Evolutionary conservation across 1,284 basidiomycete genomes (phyloP).

Genomic region (Ganoderma lingzhi): DNA sequence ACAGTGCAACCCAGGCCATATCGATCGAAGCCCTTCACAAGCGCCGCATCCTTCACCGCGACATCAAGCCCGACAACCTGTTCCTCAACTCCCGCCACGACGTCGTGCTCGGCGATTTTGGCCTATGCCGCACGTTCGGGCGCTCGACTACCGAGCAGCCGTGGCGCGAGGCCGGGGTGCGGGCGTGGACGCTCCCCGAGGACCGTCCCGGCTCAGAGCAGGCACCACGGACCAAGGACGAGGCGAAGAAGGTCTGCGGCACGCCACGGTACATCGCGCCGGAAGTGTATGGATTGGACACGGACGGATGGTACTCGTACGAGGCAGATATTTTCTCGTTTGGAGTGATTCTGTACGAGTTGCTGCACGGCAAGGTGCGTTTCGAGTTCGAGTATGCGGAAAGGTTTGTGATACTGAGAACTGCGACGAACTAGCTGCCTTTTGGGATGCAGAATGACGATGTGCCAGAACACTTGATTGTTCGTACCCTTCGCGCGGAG

Average conservation of each 20-base stretch:
- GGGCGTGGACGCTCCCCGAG: constrained; percentile 5
- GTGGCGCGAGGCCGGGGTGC: constrained; percentile 43
- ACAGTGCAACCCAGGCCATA: constrained; percentile 46
- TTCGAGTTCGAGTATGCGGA: neutral
- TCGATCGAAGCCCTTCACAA: constrained; percentile 50
- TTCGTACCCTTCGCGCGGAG: constrained; percentile 2
- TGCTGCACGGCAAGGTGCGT: constrained; percentile 53
- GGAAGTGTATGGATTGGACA: constrained; percentile 52
- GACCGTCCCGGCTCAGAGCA: neutral
- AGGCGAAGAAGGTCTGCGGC: constrained; percentile 23
- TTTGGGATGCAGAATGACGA: constrained; percentile 20
- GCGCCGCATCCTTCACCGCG: constrained; percentile 46
- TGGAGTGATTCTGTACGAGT: constrained; percentile 67
- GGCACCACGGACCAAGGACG: neutral
- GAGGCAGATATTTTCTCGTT: constrained; percentile 50
- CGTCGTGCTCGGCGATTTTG: constrained; percentile 71
- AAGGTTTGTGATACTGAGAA: neutral
- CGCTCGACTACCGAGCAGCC: constrained; percentile 44
- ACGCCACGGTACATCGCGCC: constrained; percentile 65
- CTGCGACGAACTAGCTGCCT: constrained; percentile 22
- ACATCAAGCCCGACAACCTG: constrained; percentile 63
- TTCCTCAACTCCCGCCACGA: constrained; percentile 54
- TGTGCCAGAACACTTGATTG: constrained; percentile 15
- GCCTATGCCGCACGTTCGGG: constrained; percentile 65
- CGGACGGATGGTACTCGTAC: constrained; percentile 49